Conservation (phyloP, 2,329 filamentous ascomycete species). For the Trichoderma simmonsii region DNA sequence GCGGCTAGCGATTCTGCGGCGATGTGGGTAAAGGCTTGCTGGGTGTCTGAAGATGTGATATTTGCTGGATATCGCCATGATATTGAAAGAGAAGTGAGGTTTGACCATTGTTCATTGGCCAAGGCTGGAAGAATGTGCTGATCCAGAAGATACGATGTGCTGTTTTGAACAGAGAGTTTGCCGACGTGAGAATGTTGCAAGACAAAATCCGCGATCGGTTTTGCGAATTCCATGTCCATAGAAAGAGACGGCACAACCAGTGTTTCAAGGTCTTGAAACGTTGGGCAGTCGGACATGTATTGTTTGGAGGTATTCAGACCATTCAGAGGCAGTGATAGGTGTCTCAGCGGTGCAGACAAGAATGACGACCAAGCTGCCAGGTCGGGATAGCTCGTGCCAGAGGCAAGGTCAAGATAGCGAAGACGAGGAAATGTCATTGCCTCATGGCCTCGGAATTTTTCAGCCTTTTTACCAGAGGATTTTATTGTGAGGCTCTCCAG, state of each 20-base stretch:
- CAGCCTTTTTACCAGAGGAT: background rate
- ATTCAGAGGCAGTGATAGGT: background rate
- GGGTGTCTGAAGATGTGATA: background rate
- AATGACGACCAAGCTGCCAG: background rate
- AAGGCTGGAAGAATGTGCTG: background rate
- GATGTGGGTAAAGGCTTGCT: background rate
- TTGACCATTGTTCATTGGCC: background rate
- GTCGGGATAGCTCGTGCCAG: background rate
- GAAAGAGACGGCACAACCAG: background rate
- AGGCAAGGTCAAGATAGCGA: background rate
- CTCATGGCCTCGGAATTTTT: background rate
- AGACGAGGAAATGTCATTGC: background rate
- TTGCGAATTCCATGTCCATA: background rate
- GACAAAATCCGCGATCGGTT: background rate
- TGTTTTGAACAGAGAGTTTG: background rate
- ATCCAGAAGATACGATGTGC: background rate
- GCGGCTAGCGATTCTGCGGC: background rate
- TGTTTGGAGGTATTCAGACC: background rate
- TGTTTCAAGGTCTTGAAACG: background rate
- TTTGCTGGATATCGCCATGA: background rate
- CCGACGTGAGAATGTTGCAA: background rate
- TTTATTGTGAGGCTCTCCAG: background rate
- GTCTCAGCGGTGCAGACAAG: background rate
- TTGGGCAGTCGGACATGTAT: background rate
- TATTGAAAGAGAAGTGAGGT: slow-evolving; percentile 3